Percentiles rank a stretch among this genome's conserved stretches.
Evolutionary conservation across 345 rosid species (phyloP).

Genomic region (Eucalyptus microcorys): DNA sequence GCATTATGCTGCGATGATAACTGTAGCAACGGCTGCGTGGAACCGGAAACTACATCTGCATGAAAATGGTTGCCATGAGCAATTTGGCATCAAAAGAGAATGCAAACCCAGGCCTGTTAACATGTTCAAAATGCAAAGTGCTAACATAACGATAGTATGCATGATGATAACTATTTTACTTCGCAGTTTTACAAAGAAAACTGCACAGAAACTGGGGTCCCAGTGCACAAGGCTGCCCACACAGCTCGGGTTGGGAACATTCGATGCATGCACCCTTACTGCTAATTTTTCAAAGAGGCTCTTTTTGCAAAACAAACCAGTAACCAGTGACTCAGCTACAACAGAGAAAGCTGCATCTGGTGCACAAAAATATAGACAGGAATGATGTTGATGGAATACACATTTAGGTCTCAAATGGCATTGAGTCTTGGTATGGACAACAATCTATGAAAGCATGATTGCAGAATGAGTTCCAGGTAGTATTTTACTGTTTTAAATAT

Average conservation of each 20-base stretch:
- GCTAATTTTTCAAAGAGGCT: background rate
- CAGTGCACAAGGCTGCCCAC: background rate
- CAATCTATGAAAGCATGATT: background rate
- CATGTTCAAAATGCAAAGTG: background rate
- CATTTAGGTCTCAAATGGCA: background rate
- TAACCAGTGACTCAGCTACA: background rate
- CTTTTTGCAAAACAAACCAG: background rate
- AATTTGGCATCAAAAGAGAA: background rate
- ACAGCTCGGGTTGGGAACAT: background rate
- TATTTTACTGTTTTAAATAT: background rate
- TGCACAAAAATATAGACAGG: background rate
- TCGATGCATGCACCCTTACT: background rate
- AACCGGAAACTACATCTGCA: conserved; percentile 23
- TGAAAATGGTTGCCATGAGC: background rate
- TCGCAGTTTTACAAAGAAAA: background rate
- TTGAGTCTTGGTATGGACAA: background rate
- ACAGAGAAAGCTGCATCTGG: background rate
- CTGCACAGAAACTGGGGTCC: background rate
- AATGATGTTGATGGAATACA: background rate
- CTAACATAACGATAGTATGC: background rate
- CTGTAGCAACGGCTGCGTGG: conserved; percentile 17
- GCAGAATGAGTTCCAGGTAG: background rate
- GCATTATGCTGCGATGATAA: conserved; percentile 8
- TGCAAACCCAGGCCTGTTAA: background rate
- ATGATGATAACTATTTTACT: background rate